Percentiles rank a stretch among this genome's conserved stretches.
Conservation (phyloP, 2,329 filamentous ascomycete genomes). For the Ophiocordyceps camponoti-floridani region DNA sequence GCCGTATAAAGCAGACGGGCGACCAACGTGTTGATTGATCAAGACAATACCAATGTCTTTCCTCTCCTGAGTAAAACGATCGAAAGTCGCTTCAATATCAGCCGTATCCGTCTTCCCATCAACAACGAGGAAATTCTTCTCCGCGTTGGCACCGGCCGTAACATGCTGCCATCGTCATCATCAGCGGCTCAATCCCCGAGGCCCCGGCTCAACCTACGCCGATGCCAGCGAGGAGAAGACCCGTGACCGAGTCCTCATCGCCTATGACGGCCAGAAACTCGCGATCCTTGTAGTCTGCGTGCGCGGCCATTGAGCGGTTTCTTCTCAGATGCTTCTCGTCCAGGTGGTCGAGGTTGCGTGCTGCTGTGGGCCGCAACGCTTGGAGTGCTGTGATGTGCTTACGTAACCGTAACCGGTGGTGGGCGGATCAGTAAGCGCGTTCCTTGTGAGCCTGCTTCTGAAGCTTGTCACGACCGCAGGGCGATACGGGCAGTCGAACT, state of each 20-base stretch:
- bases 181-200: background rate
- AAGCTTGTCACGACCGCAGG: background rate
- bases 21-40: slow-evolving; percentile 87
- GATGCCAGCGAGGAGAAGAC: slow-evolving; percentile 84
- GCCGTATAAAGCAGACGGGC: background rate
- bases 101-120: slow-evolving; percentile 82
- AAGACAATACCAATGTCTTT: slow-evolving; percentile 95
- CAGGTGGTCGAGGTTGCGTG: background rate
- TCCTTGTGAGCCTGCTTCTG: background rate
- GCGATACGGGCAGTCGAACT: background rate
- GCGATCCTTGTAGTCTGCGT: slow-evolving; percentile 58
- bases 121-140: slow-evolving; percentile 97
- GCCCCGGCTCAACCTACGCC: slow-evolving; percentile 41
- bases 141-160: slow-evolving; percentile 67
- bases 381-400: background rate
- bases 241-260: slow-evolving; percentile 96
- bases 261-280: slow-evolving; percentile 96
- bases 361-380: too few species aligned
- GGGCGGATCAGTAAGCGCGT: background rate
- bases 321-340: background rate
- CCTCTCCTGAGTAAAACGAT: slow-evolving; percentile 69
- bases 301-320: slow-evolving; percentile 22
- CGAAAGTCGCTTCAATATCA: slow-evolving; percentile 78
- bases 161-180: slow-evolving; percentile 48
- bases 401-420: background rate